Evolutionary conservation across 2,329 filamentous ascomycete genomes (phyloP).

Genomic region (Aspergillus thermomutatus): DNA sequence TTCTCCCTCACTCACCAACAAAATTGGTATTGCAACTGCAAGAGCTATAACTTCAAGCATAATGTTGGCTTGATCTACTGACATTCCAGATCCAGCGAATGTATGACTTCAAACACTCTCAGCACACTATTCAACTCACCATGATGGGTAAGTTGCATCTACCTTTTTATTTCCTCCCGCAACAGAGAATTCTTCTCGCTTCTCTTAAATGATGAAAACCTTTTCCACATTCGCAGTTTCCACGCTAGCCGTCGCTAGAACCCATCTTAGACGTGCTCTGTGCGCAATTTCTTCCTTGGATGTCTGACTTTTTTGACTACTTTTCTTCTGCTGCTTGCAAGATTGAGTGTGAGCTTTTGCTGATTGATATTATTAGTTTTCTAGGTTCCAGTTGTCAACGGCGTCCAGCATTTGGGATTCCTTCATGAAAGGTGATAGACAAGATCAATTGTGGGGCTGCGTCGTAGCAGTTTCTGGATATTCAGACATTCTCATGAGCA

Average conservation of each 20-base stretch:
- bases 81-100: not conserved
- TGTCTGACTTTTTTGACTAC: conserved; percentile 6
- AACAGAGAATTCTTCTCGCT: not conserved
- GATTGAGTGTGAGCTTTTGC: not conserved
- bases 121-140: not conserved
- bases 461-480: too few relatives aligned
- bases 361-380: not conserved
- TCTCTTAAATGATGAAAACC: conserved; percentile 6
- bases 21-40: not conserved
- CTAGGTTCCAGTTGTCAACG: not conserved
- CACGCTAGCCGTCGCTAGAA: conserved; percentile 15
- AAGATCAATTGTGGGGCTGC: too few relatives aligned
- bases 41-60: not conserved
- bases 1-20: not conserved
- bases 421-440: too few relatives aligned
- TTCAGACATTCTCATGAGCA: not conserved
- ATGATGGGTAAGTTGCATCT: not conserved
- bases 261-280: conserved; percentile 11
- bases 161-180: not conserved
- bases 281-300: conserved; percentile 15
- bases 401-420: too few relatives aligned
- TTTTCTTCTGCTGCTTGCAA: not conserved
- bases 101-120: not conserved
- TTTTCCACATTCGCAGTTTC: conserved; percentile 18
- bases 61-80: conserved; percentile 1